A percentile compares a stretch with the other conserved stretches of the same genome.
Conservation (phyloP, 768 basidiomycete genomes). For the Boletus edulis region DNA sequence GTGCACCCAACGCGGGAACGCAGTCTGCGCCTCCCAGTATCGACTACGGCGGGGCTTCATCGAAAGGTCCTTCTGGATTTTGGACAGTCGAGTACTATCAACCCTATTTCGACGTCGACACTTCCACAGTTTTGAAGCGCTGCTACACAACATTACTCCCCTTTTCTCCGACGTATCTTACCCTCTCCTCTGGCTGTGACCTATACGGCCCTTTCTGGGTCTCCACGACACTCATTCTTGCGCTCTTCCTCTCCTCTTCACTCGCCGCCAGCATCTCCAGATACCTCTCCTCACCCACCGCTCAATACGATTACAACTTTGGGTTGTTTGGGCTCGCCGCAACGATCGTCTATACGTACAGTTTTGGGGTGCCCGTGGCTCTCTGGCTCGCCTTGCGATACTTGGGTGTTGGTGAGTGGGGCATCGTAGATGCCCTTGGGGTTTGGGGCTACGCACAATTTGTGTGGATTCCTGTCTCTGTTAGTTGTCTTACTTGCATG, state of each 20-base stretch:
- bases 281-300: constrained; percentile 68
- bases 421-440: constrained; percentile 76
- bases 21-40: constrained; percentile 35
- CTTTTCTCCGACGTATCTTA: constrained; percentile 59
- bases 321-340: constrained; percentile 79
- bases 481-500: constrained; percentile 34
- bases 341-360: constrained; percentile 84
- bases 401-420: constrained; percentile 87
- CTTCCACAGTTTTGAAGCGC: constrained; percentile 68
- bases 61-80: constrained; percentile 54
- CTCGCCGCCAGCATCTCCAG: constrained; percentile 83
- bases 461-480: constrained; percentile 86
- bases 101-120: constrained; percentile 86
- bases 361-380: constrained; percentile 73
- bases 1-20: constrained; percentile 28
- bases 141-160: constrained; percentile 81
- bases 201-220: constrained; percentile 98
- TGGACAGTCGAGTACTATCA: constrained; percentile 89
- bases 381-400: constrained; percentile 87
- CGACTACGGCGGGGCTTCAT: constrained; percentile 49
- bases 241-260: constrained; percentile 90
- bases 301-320: constrained; percentile 79
- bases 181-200: constrained; percentile 54
- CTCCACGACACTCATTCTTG: constrained; percentile 89
- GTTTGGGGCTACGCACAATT: constrained; percentile 83